Percentiles rank a stretch among this genome's conserved stretches.
phyloP scores from a whole-genome alignment of 2,329 filamentous ascomycete species.

The Pseudocercospora fijiensis region DNA sequence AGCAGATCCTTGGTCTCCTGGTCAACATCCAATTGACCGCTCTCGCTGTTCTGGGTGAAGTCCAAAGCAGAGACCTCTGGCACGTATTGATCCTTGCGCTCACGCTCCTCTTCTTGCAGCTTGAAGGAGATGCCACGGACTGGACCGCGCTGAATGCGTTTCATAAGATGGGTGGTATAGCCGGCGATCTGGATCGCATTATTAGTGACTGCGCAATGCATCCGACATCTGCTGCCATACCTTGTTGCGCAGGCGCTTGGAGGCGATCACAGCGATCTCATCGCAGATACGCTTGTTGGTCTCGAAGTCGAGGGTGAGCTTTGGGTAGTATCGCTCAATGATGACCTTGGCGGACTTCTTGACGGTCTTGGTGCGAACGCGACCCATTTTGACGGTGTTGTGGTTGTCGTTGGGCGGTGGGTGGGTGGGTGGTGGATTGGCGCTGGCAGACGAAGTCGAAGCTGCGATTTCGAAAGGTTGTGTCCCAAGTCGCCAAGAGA shows the following conservation, averaged over 20 bases:
- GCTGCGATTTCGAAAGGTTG: not conserved
- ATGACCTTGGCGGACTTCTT: constrained; percentile 97
- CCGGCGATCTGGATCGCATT: constrained; percentile 71
- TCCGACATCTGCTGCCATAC: constrained; percentile 47
- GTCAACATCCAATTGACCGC: constrained; percentile 91
- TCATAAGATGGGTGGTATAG: constrained; percentile 96
- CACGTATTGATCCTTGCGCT: constrained; percentile 99
- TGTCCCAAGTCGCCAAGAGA: not conserved
- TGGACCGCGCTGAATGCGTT: constrained; percentile 98
- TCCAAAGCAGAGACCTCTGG: constrained; percentile 98
- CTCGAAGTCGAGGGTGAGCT: constrained; percentile 99
- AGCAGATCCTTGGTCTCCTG: constrained; percentile 97
- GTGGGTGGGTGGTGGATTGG: constrained; percentile 10
- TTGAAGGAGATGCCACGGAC: constrained; percentile 99
- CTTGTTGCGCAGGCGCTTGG: constrained; percentile 99
- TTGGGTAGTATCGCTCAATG: constrained; percentile 94
- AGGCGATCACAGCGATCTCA: constrained; percentile 99
- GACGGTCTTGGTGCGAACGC: constrained; percentile 63
- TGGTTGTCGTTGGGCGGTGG: constrained; percentile 14
- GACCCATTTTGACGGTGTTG: constrained; percentile 53
- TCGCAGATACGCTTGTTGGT: constrained; percentile 99
- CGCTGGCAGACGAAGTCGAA: not conserved
- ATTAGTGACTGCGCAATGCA: not conserved
- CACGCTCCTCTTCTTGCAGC: constrained; percentile 99
- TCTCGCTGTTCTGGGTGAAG: constrained; percentile 92